A percentile compares a stretch with the other conserved stretches of the same genome.
phyloP scores from a whole-genome alignment of 176 grass and related monocot genomes.

The Triticum timopheevii region DNA sequence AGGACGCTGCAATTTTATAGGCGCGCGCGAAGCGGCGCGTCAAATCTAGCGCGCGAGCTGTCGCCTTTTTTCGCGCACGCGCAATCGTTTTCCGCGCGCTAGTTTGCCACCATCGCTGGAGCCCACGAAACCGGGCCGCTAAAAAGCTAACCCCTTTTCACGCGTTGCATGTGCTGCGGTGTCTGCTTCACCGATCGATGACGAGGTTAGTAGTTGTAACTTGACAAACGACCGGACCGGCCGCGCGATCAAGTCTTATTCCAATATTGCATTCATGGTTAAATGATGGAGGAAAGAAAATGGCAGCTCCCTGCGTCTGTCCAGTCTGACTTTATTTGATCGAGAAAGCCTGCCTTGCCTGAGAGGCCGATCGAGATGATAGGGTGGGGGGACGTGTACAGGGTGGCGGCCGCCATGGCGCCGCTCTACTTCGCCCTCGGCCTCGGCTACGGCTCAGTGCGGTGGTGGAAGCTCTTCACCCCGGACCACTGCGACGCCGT shows the following conservation, averaged over 20 bases:
- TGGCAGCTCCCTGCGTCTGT: not conserved
- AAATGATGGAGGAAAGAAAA: not conserved
- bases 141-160: no score
- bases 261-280: not conserved
- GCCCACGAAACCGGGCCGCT: no score
- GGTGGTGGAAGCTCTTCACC: slow-evolving; percentile 85
- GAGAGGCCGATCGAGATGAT: slow-evolving; percentile 43
- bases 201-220: no score
- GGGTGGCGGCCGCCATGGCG: slow-evolving; percentile 78
- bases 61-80: no score
- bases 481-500: slow-evolving; percentile 70
- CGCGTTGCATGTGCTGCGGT: no score
- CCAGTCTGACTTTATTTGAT: not conserved
- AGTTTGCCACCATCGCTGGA: no score
- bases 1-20: no score
- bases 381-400: slow-evolving; percentile 69
- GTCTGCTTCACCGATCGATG: no score
- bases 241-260: not conserved
- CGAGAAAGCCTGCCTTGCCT: not conserved
- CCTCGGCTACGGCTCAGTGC: slow-evolving; percentile 76
- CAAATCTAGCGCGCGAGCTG: no score
- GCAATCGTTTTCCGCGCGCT: no score
- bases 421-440: slow-evolving; percentile 83
- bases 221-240: not conserved
- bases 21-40: no score